phyloP scores from a whole-genome alignment of 495 filamentous ascomycete species.

The Oidiodendron maius region DNA sequence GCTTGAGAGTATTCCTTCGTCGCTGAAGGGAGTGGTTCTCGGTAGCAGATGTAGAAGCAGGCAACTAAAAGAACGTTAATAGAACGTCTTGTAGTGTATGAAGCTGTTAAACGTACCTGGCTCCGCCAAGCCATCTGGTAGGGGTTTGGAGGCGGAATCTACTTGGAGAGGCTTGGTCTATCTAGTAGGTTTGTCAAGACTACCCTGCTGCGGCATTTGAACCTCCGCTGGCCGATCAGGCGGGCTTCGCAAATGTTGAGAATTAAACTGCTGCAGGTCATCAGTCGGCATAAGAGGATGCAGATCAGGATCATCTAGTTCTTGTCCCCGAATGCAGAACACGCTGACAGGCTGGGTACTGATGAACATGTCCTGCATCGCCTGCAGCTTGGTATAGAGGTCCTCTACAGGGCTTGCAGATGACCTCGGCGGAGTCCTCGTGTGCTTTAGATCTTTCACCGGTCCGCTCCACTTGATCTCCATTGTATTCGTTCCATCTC shows the following conservation, averaged over 20 bases:
- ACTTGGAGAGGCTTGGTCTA: constrained; percentile 92
- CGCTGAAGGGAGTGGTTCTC: constrained; percentile 40
- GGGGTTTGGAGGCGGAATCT: constrained; percentile 77
- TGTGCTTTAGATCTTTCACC: constrained; percentile 80
- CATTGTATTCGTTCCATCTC: constrained; percentile 50
- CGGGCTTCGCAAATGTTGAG: too few relatives aligned
- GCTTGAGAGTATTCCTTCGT: constrained; percentile 71
- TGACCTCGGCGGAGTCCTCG: constrained; percentile 91
- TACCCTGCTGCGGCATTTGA: constrained; percentile 51
- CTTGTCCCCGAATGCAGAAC: constrained; percentile 75
- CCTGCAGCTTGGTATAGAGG: constrained; percentile 76
- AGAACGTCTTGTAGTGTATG: too few relatives aligned
- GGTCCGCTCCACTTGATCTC: constrained; percentile 46
- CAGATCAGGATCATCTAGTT: constrained; percentile 82
- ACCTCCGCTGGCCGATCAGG: constrained; percentile 50
- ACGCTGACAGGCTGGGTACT: constrained; percentile 82
- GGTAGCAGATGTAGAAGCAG: constrained; percentile 77
- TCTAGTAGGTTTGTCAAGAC: constrained; percentile 53
- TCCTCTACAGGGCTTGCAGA: constrained; percentile 91
- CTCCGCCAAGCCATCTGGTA: constrained; percentile 59
- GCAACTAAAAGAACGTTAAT: too few relatives aligned
- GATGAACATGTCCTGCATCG: constrained; percentile 92
- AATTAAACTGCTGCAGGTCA: too few relatives aligned
- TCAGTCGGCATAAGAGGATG: constrained; percentile 74
- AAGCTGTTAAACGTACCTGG: too few relatives aligned